Percentiles rank a stretch among this genome's conserved stretches.
Evolutionary conservation across 441 rosid genomes (phyloP).

Genomic region (Corymbia calophylla): DNA sequence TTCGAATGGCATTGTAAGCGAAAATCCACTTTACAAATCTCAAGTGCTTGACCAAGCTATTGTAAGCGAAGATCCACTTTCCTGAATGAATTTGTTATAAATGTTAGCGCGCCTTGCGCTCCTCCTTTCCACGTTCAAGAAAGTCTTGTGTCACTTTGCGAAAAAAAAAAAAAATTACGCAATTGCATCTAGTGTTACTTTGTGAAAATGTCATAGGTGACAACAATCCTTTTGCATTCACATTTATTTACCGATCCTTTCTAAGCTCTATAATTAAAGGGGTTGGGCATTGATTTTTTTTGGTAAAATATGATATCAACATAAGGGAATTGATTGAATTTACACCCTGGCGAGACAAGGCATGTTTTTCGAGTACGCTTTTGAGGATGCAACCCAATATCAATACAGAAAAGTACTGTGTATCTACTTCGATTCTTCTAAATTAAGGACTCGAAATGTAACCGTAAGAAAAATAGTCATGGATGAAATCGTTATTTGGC

Average conservation of each 20-base stretch:
- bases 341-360: neutral
- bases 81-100: neutral
- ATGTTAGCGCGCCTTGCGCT: neutral
- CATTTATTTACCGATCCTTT: neutral
- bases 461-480: neutral
- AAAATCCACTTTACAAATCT: neutral
- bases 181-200: neutral
- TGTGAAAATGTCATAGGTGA: neutral
- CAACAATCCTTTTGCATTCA: neutral
- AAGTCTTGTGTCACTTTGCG: neutral
- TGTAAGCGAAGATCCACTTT: neutral
- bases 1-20: neutral
- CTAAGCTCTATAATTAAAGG: neutral
- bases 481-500: neutral
- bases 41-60: accelerated
- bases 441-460: neutral
- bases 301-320: neutral
- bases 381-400: neutral
- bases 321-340: neutral
- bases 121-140: neutral
- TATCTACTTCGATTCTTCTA: neutral
- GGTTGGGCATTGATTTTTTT: neutral
- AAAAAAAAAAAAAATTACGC: neutral
- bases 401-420: neutral
- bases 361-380: neutral